phyloP scores from a whole-genome alignment of 2,329 filamentous ascomycete genomes.

The Stemphylium lycopersici region DNA sequence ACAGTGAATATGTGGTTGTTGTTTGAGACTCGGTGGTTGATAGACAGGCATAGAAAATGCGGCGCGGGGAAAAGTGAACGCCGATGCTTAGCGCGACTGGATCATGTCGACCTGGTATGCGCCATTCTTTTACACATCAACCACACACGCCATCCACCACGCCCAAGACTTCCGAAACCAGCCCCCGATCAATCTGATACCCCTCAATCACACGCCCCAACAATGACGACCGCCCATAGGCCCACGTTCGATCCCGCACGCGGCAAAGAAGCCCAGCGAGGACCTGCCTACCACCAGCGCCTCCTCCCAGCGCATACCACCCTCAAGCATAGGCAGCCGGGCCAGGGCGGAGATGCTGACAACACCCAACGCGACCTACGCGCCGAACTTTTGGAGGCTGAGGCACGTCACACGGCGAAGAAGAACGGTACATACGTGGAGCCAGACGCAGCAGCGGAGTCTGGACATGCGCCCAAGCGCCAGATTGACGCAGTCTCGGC shows the following conservation, averaged over 20 bases:
- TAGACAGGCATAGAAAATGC: slow-evolving; percentile 29
- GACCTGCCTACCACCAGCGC: slow-evolving; percentile 94
- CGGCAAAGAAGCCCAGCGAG: slow-evolving; percentile 92
- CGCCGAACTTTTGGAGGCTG: slow-evolving; percentile 86
- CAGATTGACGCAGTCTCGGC: slow-evolving; percentile 62
- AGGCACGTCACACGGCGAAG: slow-evolving; percentile 87
- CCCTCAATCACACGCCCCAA: slow-evolving; percentile 12
- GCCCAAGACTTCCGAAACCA: slow-evolving; percentile 42
- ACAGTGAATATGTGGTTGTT: slow-evolving; percentile 5
- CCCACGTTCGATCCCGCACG: slow-evolving; percentile 96
- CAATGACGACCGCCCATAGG: slow-evolving; percentile 68
- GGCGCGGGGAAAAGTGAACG: slow-evolving; percentile 30
- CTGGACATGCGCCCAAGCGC: slow-evolving; percentile 64
- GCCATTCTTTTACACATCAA: slow-evolving; percentile 13
- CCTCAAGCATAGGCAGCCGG: slow-evolving; percentile 81
- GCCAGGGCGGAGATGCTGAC: slow-evolving; percentile 85
- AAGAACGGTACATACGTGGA: slow-evolving; percentile 68
- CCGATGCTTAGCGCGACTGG: slow-evolving; percentile 21
- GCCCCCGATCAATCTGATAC: neutral
- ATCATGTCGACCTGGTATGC: slow-evolving; percentile 12
- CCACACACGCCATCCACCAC: slow-evolving; percentile 13
- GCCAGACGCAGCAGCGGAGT: slow-evolving; percentile 52
- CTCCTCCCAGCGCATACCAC: slow-evolving; percentile 92
- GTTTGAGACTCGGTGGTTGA: slow-evolving; percentile 11
- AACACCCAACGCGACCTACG: slow-evolving; percentile 76